These are phyloP conservation scores for Sporothrix mexicana DNA, from an alignment of 2,329 filamentous ascomycete species.

Conservation along the genomic window DNA sequence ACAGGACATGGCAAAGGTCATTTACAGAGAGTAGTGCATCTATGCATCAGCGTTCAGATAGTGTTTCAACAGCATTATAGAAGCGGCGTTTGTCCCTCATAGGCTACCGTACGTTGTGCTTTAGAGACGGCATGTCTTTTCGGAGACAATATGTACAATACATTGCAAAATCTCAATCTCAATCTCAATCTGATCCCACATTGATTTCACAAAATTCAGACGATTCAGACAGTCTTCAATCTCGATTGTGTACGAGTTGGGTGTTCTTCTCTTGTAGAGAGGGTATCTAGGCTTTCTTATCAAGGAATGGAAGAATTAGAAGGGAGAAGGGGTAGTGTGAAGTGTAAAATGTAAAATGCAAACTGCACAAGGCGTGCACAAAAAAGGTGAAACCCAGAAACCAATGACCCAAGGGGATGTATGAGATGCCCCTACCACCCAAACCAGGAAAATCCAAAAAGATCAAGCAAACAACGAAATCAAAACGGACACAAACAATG, in stretches of 20 bases:
- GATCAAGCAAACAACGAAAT: not conserved
- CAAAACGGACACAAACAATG: not conserved
- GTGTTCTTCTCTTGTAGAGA: constrained; percentile 12
- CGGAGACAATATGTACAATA: not conserved
- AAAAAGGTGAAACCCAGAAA: constrained; percentile 13
- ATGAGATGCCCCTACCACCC: not conserved
- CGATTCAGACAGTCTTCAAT: not conserved
- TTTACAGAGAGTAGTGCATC: not conserved
- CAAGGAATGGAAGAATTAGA: constrained; percentile 27
- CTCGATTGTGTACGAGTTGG: not conserved
- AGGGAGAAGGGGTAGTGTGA: not conserved
- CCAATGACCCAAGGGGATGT: not conserved
- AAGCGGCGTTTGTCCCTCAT: not conserved
- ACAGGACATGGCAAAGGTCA: no score
- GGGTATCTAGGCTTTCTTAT: constrained; percentile 27
- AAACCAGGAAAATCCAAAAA: not conserved
- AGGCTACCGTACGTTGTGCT: not conserved
- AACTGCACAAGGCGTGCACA: not conserved
- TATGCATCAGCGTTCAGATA: not conserved
- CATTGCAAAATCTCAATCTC: not conserved
- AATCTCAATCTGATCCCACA: not conserved
- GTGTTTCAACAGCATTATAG: constrained; percentile 26
- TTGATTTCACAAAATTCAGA: no score
- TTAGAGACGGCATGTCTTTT: no score
- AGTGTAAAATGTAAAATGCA: not conserved